Conservation (phyloP, 2,329 filamentous ascomycete species). For the Thelonectria rubi region DNA sequence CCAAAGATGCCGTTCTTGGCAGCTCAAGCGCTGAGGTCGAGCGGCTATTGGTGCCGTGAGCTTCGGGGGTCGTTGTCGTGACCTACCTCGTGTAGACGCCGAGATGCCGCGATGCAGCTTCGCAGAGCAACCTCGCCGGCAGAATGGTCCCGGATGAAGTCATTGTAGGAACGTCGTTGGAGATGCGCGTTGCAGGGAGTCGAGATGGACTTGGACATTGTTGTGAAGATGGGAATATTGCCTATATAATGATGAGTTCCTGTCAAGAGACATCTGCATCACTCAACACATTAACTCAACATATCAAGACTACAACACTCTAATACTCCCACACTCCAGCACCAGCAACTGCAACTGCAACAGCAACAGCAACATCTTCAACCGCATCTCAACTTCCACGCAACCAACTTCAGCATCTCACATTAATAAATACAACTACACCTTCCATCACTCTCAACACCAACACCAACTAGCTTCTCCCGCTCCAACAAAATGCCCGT, state of each 20-base stretch:
- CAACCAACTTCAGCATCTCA: neutral
- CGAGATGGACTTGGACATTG: neutral
- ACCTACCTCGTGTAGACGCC: neutral
- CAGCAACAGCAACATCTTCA: neutral
- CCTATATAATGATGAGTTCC: neutral
- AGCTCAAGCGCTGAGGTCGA: neutral
- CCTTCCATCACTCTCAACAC: neutral
- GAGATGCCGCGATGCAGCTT: conserved; percentile 1
- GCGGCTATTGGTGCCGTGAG: neutral
- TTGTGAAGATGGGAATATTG: neutral
- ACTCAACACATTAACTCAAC: neutral
- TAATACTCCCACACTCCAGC: neutral
- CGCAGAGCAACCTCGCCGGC: neutral
- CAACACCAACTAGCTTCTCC: conserved; percentile 16
- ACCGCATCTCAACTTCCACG: neutral
- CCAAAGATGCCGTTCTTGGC: neutral
- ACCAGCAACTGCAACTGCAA: neutral
- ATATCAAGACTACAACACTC: neutral
- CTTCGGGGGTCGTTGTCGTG: neutral
- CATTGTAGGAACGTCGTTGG: neutral
- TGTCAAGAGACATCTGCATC: neutral
- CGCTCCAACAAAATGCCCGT: conserved; percentile 22
- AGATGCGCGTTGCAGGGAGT: neutral
- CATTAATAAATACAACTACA: neutral
- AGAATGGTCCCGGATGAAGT: neutral